Conservation (phyloP, 1,284 basidiomycete genomes). For the Ceratobasidium sp. region DNA sequence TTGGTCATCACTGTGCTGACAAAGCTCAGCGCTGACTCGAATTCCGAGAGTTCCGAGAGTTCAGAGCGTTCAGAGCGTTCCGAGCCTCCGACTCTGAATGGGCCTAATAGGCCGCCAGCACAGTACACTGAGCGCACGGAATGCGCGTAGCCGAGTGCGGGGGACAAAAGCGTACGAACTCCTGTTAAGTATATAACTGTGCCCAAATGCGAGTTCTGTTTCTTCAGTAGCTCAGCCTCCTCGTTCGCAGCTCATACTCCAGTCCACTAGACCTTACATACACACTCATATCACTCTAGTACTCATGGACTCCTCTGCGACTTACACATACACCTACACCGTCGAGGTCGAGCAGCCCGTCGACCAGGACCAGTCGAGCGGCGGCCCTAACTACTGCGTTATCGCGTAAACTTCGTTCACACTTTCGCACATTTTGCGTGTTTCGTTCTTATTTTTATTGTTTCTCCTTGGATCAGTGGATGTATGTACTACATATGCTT, state of each 20-base stretch:
- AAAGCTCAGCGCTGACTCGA: too few species aligned
- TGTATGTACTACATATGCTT: background rate
- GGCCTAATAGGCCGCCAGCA: background rate
- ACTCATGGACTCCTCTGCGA: constrained; percentile 30
- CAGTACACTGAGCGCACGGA: background rate
- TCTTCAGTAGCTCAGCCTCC: background rate
- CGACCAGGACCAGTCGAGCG: constrained; percentile 8
- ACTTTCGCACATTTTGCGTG: background rate
- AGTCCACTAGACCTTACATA: background rate
- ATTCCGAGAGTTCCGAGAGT: too few species aligned
- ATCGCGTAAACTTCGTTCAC: constrained; percentile 6
- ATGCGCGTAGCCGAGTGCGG: background rate
- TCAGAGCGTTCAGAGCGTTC: too few species aligned
- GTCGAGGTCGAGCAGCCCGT: constrained; percentile 29
- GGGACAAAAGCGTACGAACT: background rate
- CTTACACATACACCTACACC: constrained; percentile 23
- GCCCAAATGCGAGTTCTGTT: background rate
- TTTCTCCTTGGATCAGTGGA: background rate
- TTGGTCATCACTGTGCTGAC: too few species aligned
- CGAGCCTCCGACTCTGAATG: too few species aligned
- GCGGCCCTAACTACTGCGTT: constrained; percentile 15
- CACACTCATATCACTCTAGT: background rate
- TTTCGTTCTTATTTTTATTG: constrained; percentile 6
- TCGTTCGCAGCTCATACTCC: background rate
- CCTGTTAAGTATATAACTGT: background rate